phyloP scores from a whole-genome alignment of 441 rosid genomes.

The Kokia cookei region DNA sequence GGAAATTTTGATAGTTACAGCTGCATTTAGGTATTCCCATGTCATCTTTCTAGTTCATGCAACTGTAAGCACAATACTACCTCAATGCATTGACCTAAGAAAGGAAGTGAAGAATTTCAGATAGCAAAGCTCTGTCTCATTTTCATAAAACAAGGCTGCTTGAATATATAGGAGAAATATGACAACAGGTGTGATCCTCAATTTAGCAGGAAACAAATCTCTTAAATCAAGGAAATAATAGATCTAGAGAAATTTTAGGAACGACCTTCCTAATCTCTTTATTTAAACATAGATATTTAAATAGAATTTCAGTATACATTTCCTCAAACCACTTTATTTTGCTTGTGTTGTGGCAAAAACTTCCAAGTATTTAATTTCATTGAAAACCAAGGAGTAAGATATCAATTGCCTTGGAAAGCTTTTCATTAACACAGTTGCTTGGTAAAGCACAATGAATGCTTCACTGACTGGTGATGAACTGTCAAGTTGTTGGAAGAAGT shows the following conservation, averaged over 20 bases:
- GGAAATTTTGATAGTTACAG: neutral
- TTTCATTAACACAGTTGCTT: neutral
- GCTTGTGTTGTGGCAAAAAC: neutral
- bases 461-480: neutral
- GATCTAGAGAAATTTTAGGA: neutral
- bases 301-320: neutral
- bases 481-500: conserved; percentile 4
- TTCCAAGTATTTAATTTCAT: neutral
- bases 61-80: neutral
- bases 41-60: neutral
- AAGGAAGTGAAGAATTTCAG: neutral
- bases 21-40: neutral
- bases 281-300: neutral
- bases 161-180: neutral
- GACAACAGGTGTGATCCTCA: neutral
- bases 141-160: neutral
- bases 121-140: neutral
- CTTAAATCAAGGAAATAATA: neutral
- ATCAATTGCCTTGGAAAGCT: neutral
- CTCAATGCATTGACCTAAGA: neutral
- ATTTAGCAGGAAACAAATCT: neutral
- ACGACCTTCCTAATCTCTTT: neutral
- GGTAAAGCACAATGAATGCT: neutral
- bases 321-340: neutral
- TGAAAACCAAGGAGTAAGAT: neutral